These are phyloP conservation scores for Berberis vulgaris DNA, from an alignment of 164 flowering plant genomes.

Conservation along the genomic window DNA sequence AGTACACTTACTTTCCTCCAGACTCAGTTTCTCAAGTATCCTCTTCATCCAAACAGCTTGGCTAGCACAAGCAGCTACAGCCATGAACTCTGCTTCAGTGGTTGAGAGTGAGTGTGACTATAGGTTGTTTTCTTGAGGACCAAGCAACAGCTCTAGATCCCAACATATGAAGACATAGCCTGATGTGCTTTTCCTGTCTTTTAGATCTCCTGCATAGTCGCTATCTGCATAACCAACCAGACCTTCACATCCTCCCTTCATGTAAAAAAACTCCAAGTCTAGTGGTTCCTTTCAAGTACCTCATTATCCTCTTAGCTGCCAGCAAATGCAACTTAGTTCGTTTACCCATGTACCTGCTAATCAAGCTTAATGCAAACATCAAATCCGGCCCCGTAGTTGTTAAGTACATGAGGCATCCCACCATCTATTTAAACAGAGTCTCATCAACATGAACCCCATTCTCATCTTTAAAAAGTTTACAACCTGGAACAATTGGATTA, in stretches of 20 bases:
- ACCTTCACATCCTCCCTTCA: not conserved
- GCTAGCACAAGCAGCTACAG: slow-evolving; percentile 3
- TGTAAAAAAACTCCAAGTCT: not conserved
- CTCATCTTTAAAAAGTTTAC: not conserved
- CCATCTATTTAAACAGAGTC: too few relatives aligned
- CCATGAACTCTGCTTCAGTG: not conserved
- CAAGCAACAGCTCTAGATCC: slow-evolving; percentile 4
- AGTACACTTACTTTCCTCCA: too few relatives aligned
- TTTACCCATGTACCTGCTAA: not conserved
- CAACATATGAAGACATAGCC: slow-evolving; percentile 2
- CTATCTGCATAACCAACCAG: slow-evolving; percentile 3
- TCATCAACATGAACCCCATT: too few relatives aligned
- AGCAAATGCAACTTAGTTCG: not conserved
- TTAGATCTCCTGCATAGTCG: not conserved
- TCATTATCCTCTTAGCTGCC: not conserved
- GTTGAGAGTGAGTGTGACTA: too few relatives aligned
- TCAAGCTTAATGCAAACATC: too few relatives aligned
- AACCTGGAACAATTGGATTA: slow-evolving; percentile 2
- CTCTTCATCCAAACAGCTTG: not conserved
- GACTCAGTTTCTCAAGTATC: too few relatives aligned
- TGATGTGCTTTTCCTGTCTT: slow-evolving; percentile 1
- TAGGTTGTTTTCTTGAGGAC: not conserved
- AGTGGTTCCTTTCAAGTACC: too few relatives aligned
- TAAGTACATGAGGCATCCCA: too few relatives aligned
- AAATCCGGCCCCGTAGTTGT: too few relatives aligned